Base-by-base conservation (phyloP, 2,329 filamentous ascomycete species). In the Fusarium dimerum region DNA sequence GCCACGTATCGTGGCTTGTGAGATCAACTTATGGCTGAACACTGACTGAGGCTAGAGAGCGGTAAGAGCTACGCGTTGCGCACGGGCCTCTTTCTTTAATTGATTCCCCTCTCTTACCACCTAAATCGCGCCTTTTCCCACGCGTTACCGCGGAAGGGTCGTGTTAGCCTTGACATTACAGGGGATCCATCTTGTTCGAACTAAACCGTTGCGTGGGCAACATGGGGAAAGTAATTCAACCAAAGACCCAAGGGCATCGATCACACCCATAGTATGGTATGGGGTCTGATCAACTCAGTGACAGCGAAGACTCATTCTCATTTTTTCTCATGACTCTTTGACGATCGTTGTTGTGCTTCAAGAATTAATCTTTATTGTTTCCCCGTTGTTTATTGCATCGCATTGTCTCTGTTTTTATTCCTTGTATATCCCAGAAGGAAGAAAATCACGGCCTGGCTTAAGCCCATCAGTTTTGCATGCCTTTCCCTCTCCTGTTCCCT, bases 91-190 rank as follows among this genome's bases (percentile, higher is more conserved):
- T 39, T 39, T 36, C 29, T 61, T 65, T 65, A 65, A 65, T 65
- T 65, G 62, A 64, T 61, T 36, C 55, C 50, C 40, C 50, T 51
- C 46, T 46, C n/a, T 20, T 53, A 54, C 57, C 49, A 47, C 45
- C 50, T 44, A 47, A 45, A 51, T 52, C 62, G 51, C 60, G 62
- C 50, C 52, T 48, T 36, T 6, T 36, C 45, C 43, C 51, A 53
- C 60, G 62, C 62, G 62, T 64, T 63, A 57, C 50, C 59, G 63
- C 52, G 61, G 49, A 57, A 44, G 43, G 40, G 46, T 58, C 56
- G 57, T 60, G 57, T 52, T 50, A 26, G 47, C 20, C 36, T 40
- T 26, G 47, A 40, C 40, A 30, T 48, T 45, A 45, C 52, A 48
- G 45, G 45, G 46, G 52, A 10, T 16, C n/a, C 39, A 39, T 26